phyloP scores from a whole-genome alignment of 139 green algal genomes.

The Tetradesmus obliquus region DNA sequence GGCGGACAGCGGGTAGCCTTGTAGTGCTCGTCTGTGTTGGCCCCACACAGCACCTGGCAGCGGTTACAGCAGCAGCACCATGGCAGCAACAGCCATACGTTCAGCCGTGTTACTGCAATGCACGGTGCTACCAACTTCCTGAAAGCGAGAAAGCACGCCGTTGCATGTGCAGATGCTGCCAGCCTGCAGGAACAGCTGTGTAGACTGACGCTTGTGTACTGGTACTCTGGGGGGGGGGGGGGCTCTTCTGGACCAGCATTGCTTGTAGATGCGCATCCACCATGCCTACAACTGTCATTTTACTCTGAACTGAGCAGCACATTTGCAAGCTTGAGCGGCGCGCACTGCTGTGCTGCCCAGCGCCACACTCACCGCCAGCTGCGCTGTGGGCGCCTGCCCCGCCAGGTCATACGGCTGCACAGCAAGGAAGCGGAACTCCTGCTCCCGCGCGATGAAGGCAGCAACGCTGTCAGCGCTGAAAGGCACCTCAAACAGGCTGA shows the following conservation, averaged over 20 bases:
- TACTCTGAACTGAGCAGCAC: too few relatives aligned
- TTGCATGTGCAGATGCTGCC: neutral
- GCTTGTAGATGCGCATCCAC: too few relatives aligned
- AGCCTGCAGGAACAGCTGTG: neutral
- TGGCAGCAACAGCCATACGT: neutral
- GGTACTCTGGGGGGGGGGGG: too few relatives aligned
- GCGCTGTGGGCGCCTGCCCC: neutral
- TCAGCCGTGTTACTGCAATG: neutral
- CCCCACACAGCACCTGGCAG: slow-evolving; percentile 75
- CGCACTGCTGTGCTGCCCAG: too few relatives aligned
- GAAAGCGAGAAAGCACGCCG: neutral
- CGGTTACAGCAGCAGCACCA: neutral
- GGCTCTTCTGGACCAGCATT: too few relatives aligned
- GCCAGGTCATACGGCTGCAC: slow-evolving; percentile 65
- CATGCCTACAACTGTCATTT: too few relatives aligned
- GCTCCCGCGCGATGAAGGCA: slow-evolving; percentile 88
- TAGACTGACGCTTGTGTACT: too few relatives aligned
- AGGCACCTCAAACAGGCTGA: slow-evolving; percentile 82
- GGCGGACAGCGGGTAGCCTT: slow-evolving; percentile 66
- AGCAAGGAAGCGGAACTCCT: slow-evolving; percentile 91
- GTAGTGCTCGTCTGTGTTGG: slow-evolving; percentile 87
- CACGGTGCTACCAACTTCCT: neutral
- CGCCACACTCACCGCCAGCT: slow-evolving; percentile 56
- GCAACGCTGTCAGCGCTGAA: slow-evolving; percentile 51
- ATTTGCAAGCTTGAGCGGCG: neutral